A percentile compares a stretch with the other conserved stretches of the same genome.
Conservation (phyloP, 2,329 filamentous ascomycete species). For the Microdochium nivale region DNA sequence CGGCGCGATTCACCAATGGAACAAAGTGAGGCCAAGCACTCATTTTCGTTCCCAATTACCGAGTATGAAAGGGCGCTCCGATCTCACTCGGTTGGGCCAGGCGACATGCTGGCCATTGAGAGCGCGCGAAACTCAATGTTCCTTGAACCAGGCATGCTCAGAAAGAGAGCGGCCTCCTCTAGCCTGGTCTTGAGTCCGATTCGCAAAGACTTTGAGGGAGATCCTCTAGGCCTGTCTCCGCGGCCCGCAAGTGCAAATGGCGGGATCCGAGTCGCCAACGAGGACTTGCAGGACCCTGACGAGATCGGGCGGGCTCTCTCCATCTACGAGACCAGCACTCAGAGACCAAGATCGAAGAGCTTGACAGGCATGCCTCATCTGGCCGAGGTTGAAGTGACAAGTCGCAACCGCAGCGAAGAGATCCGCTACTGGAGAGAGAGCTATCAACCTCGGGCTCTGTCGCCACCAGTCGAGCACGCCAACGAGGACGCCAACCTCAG, state of each 20-base stretch:
- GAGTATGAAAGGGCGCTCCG: conserved; percentile 52
- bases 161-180: conserved; percentile 31
- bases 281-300: conserved; percentile 30
- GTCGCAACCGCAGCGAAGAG: conserved; percentile 51
- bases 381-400: conserved; percentile 20
- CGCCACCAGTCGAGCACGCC: conserved; percentile 34
- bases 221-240: conserved; percentile 47
- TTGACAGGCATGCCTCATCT: conserved; percentile 43
- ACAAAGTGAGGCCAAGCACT: conserved; percentile 39
- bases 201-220: conserved; percentile 28
- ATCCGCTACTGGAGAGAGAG: conserved; percentile 57
- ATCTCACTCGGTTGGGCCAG: conserved; percentile 51
- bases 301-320: conserved; percentile 56
- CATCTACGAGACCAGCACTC: conserved; percentile 34
- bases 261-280: conserved; percentile 23
- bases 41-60: conserved; percentile 49
- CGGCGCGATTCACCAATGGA: conserved; percentile 20
- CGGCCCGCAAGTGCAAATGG: conserved; percentile 53
- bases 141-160: conserved; percentile 29
- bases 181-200: conserved; percentile 29
- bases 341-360: conserved; percentile 50
- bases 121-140: conserved; percentile 45
- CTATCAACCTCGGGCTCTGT: conserved; percentile 41
- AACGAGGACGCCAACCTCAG: conserved; percentile 14
- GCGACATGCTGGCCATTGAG: conserved; percentile 44